phyloP scores from a whole-genome alignment of 192 early-diverging fungal species.

The Entrophospora sp. region DNA sequence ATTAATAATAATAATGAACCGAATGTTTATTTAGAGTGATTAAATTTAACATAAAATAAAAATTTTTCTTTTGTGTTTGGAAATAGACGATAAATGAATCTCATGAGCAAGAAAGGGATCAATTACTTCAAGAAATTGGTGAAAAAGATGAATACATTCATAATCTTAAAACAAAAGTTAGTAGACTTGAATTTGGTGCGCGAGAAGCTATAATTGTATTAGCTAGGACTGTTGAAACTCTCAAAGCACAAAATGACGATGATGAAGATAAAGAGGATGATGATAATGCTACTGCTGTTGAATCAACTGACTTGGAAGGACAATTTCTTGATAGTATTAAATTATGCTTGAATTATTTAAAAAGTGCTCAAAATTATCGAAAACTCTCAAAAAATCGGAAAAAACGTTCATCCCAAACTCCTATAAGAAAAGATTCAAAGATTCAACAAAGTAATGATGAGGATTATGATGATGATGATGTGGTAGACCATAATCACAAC shows the following conservation, averaged over 20 bases:
- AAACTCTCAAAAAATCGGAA: neutral
- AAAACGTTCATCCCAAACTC: neutral
- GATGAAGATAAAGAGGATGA: conserved; percentile 20
- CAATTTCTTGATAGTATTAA: conserved; percentile 23
- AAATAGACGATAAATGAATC: conserved; percentile 33
- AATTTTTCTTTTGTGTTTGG: neutral
- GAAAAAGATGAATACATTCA: conserved; percentile 41
- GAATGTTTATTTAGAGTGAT: neutral
- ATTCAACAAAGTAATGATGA: conserved; percentile 2
- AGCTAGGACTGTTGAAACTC: conserved; percentile 17
- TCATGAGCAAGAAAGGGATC: conserved; percentile 39
- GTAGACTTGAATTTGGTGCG: conserved; percentile 34
- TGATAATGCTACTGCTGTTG: conserved; percentile 20
- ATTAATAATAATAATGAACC: neutral
- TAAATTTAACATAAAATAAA: neutral
- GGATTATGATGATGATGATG: conserved; percentile 4
- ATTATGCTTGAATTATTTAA: conserved; percentile 22
- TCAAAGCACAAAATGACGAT: conserved; percentile 15
- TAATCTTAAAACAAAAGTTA: conserved; percentile 31
- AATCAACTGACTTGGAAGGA: conserved; percentile 21
- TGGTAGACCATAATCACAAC: too few species aligned
- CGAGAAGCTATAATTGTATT: conserved; percentile 36
- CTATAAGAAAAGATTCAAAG: conserved; percentile 11
- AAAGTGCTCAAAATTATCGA: conserved; percentile 13
- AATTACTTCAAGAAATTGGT: conserved; percentile 35